Conservation (phyloP, 2,329 filamentous ascomycete species). For the Claviceps quebecensis region DNA sequence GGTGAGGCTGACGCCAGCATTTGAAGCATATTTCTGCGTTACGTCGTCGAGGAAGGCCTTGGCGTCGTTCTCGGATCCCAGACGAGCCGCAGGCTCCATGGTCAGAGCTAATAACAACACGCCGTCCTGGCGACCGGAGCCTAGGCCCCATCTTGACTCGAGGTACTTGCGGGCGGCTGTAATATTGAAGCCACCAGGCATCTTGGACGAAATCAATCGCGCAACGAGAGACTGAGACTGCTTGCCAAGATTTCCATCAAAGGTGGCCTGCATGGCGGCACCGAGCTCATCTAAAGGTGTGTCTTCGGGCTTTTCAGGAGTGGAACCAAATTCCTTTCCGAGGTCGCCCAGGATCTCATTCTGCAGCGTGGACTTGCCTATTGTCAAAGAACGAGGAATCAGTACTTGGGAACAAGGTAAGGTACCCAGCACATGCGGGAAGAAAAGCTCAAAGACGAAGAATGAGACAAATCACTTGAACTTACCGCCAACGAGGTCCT, state of each 20-base stretch:
- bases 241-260: slow-evolving; percentile 96
- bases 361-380: slow-evolving; percentile 94
- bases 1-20: slow-evolving; percentile 71
- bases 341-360: slow-evolving; percentile 97
- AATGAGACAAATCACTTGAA: slow-evolving; percentile 8
- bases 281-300: slow-evolving; percentile 90
- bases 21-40: slow-evolving; percentile 75
- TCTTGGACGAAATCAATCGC: slow-evolving; percentile 92
- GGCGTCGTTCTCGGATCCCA: slow-evolving; percentile 79
- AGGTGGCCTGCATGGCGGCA: slow-evolving; percentile 93
- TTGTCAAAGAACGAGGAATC: slow-evolving; percentile 3
- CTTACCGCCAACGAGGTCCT: slow-evolving; percentile 92
- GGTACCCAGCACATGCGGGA: not conserved
- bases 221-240: slow-evolving; percentile 88
- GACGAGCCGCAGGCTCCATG: slow-evolving; percentile 77
- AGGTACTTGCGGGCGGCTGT: slow-evolving; percentile 90
- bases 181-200: slow-evolving; percentile 99
- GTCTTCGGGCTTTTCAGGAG: slow-evolving; percentile 96
- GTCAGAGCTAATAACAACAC: slow-evolving; percentile 79
- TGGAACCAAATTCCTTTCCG: slow-evolving; percentile 96
- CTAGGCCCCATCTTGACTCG: slow-evolving; percentile 85
- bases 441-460: not conserved
- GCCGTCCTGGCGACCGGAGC: slow-evolving; percentile 76
- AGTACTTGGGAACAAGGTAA: not conserved
- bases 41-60: slow-evolving; percentile 86